These are phyloP conservation scores for Groenewaldozyma sp. DNA, from an alignment of 1,139 yeast species.

Conservation along the genomic window DNA sequence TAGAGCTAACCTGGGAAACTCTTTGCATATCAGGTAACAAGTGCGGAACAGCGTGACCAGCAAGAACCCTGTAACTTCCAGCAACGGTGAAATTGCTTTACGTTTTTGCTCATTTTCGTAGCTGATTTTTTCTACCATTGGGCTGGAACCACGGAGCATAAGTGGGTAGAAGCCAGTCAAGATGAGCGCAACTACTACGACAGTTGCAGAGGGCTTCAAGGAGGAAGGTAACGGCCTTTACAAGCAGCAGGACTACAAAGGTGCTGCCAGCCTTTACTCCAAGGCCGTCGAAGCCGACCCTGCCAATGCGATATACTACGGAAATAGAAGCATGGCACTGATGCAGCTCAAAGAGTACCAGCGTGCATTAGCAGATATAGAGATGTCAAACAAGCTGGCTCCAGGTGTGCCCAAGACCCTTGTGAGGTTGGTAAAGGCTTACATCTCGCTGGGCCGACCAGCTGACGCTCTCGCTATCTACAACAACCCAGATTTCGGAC, in stretches of 20 bases:
- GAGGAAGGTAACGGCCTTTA: conserved; percentile 32
- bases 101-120: background rate
- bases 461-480: conserved; percentile 28
- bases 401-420: conserved; percentile 30
- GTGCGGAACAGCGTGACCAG: background rate
- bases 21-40: too few relatives aligned
- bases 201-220: conserved; percentile 29
- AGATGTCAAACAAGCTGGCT: conserved; percentile 26
- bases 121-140: background rate
- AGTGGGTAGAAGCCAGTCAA: conserved; percentile 1
- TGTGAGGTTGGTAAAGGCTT: conserved; percentile 30
- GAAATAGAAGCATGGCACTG: conserved; percentile 78
- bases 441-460: conserved; percentile 29
- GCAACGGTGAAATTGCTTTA: background rate
- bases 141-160: background rate
- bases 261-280: conserved; percentile 30
- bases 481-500: conserved; percentile 13
- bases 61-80: background rate
- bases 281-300: conserved; percentile 33
- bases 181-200: conserved; percentile 11
- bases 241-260: conserved; percentile 29
- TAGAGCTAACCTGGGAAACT: too few relatives aligned
- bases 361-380: conserved; percentile 47
- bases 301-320: conserved; percentile 39
- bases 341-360: conserved; percentile 49